These are phyloP conservation scores for Magnaporthiopsis poae DNA, from an alignment of 2,329 filamentous ascomycete species.

Conservation along the genomic window DNA sequence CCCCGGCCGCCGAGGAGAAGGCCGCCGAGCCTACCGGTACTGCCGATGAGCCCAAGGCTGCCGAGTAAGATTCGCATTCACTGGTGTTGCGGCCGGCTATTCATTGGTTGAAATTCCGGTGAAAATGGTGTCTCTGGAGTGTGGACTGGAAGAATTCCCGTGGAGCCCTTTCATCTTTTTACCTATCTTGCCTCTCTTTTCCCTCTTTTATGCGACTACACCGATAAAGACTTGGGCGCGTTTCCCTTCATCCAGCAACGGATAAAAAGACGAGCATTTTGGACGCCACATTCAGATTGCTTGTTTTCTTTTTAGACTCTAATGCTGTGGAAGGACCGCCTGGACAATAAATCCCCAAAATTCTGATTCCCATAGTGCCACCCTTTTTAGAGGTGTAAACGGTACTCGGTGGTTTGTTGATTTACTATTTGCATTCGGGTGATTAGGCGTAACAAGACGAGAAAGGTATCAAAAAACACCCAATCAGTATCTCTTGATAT, in stretches of 20 bases:
- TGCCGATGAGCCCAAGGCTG: constrained; percentile 59
- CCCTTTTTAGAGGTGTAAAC: background rate
- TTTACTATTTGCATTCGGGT: background rate
- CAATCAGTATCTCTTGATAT: background rate
- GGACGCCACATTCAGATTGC: constrained; percentile 32
- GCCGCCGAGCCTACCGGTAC: constrained; percentile 36
- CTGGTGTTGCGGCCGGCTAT: constrained; percentile 31
- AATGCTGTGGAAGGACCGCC: constrained; percentile 38
- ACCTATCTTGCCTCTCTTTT: constrained; percentile 3
- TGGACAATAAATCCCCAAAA: constrained; percentile 46
- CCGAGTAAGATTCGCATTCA: constrained; percentile 41
- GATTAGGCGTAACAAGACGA: background rate
- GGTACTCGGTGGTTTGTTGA: background rate
- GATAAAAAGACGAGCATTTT: constrained; percentile 34
- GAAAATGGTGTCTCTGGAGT: constrained; percentile 56
- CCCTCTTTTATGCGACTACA: constrained; percentile 30
- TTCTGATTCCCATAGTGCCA: constrained; percentile 10
- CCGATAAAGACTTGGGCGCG: constrained; percentile 22
- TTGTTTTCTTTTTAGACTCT: constrained; percentile 43
- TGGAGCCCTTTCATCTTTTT: constrained; percentile 39
- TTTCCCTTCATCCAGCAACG: constrained; percentile 27
- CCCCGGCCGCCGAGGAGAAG: constrained; percentile 48
- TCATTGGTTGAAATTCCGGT: constrained; percentile 35
- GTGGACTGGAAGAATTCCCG: constrained; percentile 42
- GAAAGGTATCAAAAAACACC: background rate